Conservation (phyloP, 495 filamentous ascomycete species). For the Penicilliopsis zonata region DNA sequence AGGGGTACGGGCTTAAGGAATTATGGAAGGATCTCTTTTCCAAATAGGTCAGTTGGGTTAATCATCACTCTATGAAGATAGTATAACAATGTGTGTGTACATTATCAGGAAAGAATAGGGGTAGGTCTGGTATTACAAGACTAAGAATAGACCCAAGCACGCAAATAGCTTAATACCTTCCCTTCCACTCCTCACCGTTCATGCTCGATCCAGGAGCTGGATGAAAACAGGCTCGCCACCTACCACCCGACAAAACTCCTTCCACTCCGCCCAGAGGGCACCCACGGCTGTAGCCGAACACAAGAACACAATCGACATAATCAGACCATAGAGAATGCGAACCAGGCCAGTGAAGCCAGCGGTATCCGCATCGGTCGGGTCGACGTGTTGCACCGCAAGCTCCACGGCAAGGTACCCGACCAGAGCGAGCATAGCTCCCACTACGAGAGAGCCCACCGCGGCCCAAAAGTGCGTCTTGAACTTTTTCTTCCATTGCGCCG, state of each 20-base stretch:
- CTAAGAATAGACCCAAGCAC: neutral
- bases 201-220: too few species aligned
- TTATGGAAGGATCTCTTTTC: constrained; percentile 78
- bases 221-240: neutral
- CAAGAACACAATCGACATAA: neutral
- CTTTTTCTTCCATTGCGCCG: neutral
- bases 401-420: neutral
- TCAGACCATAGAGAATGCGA: neutral
- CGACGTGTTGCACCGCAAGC: too few species aligned
- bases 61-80: too few species aligned
- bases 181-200: too few species aligned
- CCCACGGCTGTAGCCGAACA: neutral
- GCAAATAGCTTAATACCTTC: too few species aligned
- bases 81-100: too few species aligned
- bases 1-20: constrained; percentile 72
- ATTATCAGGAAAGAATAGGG: neutral
- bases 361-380: neutral
- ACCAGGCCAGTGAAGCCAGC: neutral
- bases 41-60: too few species aligned
- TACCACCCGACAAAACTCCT: neutral
- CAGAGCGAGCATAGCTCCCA: neutral
- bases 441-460: neutral
- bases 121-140: neutral
- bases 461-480: neutral
- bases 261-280: constrained; percentile 1